phyloP scores from a whole-genome alignment of 768 basidiomycete species.

The Serendipita vermifera region DNA sequence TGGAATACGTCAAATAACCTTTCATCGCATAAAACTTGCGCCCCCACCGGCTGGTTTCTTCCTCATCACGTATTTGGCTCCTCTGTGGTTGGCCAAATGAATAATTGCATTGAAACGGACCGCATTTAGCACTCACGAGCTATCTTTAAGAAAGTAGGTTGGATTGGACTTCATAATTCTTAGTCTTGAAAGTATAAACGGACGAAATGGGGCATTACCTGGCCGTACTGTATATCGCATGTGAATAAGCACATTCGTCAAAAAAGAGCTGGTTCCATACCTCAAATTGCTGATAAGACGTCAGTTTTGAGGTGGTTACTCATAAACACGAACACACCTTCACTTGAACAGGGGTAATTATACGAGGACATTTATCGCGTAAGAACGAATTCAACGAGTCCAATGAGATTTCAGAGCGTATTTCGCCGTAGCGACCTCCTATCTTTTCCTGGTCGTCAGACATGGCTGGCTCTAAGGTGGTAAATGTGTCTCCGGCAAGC shows the following conservation, averaged over 20 bases:
- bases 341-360: conserved; percentile 55
- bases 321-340: too few species aligned
- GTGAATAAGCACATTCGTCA: neutral
- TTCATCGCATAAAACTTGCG: too few species aligned
- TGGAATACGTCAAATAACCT: neutral
- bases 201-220: conserved; percentile 53
- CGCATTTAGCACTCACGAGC: conserved; percentile 41
- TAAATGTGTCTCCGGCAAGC: conserved; percentile 1
- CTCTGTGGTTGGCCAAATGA: too few species aligned
- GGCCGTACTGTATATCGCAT: too few species aligned
- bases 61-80: conserved; percentile 65
- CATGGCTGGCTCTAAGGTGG: too few species aligned
- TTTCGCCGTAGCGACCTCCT: conserved; percentile 30
- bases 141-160: conserved; percentile 83
- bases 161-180: conserved; percentile 65
- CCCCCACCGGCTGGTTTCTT: conserved; percentile 61
- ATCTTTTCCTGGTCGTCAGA: too few species aligned
- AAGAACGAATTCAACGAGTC: conserved; percentile 56
- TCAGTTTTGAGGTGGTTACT: too few species aligned
- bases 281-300: conserved; percentile 96
- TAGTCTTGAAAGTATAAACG: neutral
- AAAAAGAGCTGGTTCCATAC: too few species aligned
- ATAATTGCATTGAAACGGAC: too few species aligned
- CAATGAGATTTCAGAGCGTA: conserved; percentile 58
- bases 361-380: conserved; percentile 35